A percentile compares a stretch with the other conserved stretches of the same genome.
Conservation (phyloP, 1,284 basidiomycete genomes). For the Stereum hirsutum region DNA sequence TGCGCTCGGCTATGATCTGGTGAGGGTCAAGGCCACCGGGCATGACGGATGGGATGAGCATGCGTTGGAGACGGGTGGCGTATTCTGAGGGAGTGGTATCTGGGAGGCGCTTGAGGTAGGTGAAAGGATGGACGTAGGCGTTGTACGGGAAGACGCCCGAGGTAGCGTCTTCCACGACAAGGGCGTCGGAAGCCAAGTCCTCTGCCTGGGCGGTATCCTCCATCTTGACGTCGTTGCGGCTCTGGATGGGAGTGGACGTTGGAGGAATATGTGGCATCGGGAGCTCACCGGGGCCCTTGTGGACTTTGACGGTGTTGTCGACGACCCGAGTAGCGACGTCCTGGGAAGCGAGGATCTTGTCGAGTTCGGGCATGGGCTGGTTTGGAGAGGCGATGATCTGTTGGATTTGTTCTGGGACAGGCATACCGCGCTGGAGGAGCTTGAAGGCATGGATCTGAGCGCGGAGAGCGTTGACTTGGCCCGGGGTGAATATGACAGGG, state of each 20-base stretch:
- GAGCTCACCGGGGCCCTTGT: constrained; percentile 40
- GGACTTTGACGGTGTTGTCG: constrained; percentile 73
- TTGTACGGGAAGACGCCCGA: constrained; percentile 94
- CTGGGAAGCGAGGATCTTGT: constrained; percentile 49
- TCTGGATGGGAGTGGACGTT: constrained; percentile 4
- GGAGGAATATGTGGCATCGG: constrained; percentile 8
- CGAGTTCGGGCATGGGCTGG: constrained; percentile 49
- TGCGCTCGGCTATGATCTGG: constrained; percentile 85
- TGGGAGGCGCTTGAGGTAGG: constrained; percentile 58
- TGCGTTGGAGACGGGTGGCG: constrained; percentile 68
- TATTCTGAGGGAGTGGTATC: constrained; percentile 51
- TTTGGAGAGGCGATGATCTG: constrained; percentile 66
- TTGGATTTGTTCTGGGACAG: constrained; percentile 76
- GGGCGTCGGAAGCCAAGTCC: constrained; percentile 58
- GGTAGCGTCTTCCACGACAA: constrained; percentile 72
- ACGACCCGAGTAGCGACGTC: constrained; percentile 58
- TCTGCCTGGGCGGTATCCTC: constrained; percentile 19
- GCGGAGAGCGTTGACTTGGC: constrained; percentile 80
- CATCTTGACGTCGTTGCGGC: constrained; percentile 17
- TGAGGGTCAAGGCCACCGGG: constrained; percentile 93
- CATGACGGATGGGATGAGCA: constrained; percentile 84
- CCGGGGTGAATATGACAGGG: constrained; percentile 73
- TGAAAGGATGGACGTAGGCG: constrained; percentile 83
- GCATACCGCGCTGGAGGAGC: constrained; percentile 69
- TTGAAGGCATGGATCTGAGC: constrained; percentile 90